Evolutionary conservation across 2,329 filamentous ascomycete species (phyloP), one percentile per base, ranked within the genome.

Genomic region (Pseudogymnoascus sp.): DNA sequence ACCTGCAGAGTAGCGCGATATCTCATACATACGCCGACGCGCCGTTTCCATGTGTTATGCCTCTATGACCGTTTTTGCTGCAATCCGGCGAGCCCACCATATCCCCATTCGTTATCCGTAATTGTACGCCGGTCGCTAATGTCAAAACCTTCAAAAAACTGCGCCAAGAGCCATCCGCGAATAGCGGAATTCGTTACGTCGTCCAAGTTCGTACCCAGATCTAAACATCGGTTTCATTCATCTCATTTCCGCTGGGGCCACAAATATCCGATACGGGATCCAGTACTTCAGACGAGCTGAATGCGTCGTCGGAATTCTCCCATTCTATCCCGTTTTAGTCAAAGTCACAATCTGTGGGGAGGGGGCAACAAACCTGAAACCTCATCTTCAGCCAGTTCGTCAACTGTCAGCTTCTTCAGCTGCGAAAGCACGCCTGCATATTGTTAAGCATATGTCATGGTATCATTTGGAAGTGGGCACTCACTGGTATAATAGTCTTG

Each of bases 221-320:
- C 45, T 70, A 64, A 60, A 73, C 63, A 62, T 73, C 69, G 64
- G 66, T 67, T 63, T 77, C 76, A 67, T 77, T 75, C 63, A 77
- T 66, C 62, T 81, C 77, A 61, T 72, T 74, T 60, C 75, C 73
- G 51, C 75, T 72, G 66, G 78, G 77, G 68, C 79, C 76, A 68
- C 75, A 75, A 63, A 79, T 73, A 62, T 81, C 81, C 42, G 77
- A 76, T 62, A 82, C 71, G 66, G 78, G 78, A 64, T 83, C 82
- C 71, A 82, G 76, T 64, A 78, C 78, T 34, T 84, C 83, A 5
- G 83, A 85, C 29, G 59, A 61, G 59, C 59, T 63, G 51, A 60
- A 40, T 2, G 37, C 71, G 3, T 65, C 71, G 42, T 74, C 72
- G 14, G 72, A 73, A 16, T 66, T 69, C n/a, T 70, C 71, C 72